phyloP scores from a whole-genome alignment of 768 basidiomycete genomes.

The Atractiella rhizophila region DNA sequence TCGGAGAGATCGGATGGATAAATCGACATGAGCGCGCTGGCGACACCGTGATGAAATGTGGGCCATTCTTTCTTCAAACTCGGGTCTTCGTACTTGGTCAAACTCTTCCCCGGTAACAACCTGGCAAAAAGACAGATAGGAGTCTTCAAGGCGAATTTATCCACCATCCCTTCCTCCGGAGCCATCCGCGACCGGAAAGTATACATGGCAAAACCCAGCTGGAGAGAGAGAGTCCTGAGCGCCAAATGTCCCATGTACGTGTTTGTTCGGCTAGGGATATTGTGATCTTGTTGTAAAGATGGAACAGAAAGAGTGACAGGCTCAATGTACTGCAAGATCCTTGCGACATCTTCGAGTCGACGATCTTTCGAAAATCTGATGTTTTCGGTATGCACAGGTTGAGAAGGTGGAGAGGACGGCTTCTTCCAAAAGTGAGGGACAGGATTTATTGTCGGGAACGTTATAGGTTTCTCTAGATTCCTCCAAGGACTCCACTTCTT shows the following conservation, averaged over 20 bases:
- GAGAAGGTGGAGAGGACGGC: too few relatives aligned
- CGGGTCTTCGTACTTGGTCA: slow-evolving; percentile 10
- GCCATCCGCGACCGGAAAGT: slow-evolving; percentile 63
- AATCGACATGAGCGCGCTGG: slow-evolving; percentile 61
- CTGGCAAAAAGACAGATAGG: slow-evolving; percentile 21
- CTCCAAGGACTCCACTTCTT: too few relatives aligned
- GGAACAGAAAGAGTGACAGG: slow-evolving; percentile 35
- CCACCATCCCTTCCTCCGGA: slow-evolving; percentile 40
- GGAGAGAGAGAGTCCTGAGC: slow-evolving; percentile 65
- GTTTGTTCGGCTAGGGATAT: slow-evolving; percentile 39
- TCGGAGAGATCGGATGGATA: slow-evolving; percentile 51
- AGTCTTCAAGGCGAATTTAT: slow-evolving; percentile 18
- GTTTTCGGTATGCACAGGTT: too few relatives aligned
- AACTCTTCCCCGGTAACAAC: slow-evolving; percentile 17
- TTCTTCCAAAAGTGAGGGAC: too few relatives aligned
- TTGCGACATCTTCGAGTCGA: slow-evolving; percentile 66
- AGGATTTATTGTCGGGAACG: too few relatives aligned
- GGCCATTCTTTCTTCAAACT: slow-evolving; percentile 46
- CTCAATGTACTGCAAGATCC: slow-evolving; percentile 61
- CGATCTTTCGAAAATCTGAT: slow-evolving; percentile 82
- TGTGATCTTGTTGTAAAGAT: not conserved
- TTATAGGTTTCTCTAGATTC: too few relatives aligned
- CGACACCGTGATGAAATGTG: slow-evolving; percentile 95
- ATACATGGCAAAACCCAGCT: slow-evolving; percentile 74
- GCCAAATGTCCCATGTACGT: slow-evolving; percentile 52